These are phyloP conservation scores for Hypoxylon cercidicola DNA, from an alignment of 495 filamentous ascomycete species.

Conservation along the genomic window DNA sequence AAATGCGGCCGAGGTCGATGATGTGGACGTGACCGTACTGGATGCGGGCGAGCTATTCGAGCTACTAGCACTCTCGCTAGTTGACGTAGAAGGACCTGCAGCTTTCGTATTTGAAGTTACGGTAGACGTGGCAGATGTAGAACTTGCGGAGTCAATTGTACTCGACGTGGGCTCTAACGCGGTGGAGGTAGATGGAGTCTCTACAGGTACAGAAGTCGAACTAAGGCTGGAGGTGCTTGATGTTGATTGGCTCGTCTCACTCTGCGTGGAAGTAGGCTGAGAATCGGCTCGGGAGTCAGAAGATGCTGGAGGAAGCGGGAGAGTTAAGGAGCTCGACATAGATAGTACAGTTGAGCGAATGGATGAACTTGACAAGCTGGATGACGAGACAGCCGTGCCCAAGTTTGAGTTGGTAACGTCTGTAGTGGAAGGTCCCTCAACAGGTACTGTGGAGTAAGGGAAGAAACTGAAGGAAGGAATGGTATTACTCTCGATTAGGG, in stretches of 20 bases:
- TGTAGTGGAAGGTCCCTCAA: constrained; percentile 16
- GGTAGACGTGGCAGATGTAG: not conserved
- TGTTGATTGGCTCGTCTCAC: constrained; percentile 3
- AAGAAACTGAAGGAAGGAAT: constrained; percentile 42
- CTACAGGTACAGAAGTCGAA: not conserved
- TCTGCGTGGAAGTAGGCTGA: constrained; percentile 1
- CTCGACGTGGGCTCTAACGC: not conserved
- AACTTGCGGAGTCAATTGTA: not conserved
- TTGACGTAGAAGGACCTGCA: constrained; percentile 8
- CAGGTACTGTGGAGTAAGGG: constrained; percentile 40
- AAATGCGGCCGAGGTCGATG: constrained; percentile 12
- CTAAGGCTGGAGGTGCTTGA: constrained; percentile 2
- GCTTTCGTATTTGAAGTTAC: not conserved
- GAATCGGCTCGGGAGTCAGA: constrained; percentile 12
- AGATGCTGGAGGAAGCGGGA: constrained; percentile 18
- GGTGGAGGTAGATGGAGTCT: not conserved
- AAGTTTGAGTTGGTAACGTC: constrained; percentile 9
- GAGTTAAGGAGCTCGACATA: constrained; percentile 25
- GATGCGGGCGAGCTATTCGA: constrained; percentile 13
- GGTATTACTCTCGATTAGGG: constrained; percentile 35
- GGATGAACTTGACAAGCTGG: constrained; percentile 6
- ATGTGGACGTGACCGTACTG: not conserved
- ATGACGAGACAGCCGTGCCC: not conserved
- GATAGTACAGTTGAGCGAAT: not conserved
- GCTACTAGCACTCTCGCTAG: not conserved